Conservation (phyloP, 2,329 filamentous ascomycete species). For the Aureobasidium sp. region DNA sequence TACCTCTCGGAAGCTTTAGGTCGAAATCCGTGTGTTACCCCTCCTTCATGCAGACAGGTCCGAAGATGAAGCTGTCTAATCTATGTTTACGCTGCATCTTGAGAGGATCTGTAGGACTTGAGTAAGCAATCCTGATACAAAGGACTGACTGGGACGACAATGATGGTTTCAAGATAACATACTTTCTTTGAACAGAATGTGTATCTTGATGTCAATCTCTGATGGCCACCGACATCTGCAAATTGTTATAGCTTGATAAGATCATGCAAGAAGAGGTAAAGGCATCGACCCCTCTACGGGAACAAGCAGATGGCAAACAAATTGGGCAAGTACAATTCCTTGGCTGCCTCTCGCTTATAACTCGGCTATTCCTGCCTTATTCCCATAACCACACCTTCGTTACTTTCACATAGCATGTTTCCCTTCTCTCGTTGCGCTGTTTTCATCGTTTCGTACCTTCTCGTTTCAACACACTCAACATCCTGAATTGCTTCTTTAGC, state of each 20-base stretch:
- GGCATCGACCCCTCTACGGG: background rate
- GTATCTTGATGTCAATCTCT: background rate
- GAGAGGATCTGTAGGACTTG: background rate
- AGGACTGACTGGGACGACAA: background rate
- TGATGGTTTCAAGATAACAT: background rate
- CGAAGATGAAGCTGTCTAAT: background rate
- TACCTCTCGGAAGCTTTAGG: background rate
- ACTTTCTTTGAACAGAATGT: background rate
- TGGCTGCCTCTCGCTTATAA: background rate
- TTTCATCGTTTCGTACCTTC: background rate
- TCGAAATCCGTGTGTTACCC: background rate
- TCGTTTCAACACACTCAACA: background rate
- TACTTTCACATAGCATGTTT: background rate
- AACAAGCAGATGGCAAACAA: slow-evolving; percentile 1
- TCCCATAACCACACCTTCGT: background rate
- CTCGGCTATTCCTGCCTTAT: background rate
- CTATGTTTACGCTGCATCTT: background rate
- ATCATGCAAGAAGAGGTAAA: background rate
- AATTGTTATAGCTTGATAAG: background rate
- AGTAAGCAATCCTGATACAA: background rate
- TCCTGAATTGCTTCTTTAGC: background rate
- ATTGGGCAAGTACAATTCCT: background rate
- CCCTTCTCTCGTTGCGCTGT: background rate
- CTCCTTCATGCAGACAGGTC: background rate
- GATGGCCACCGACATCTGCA: background rate